Conservation (phyloP, 805 yeast genomes). For the Wickerhamomyces bovis region DNA sequence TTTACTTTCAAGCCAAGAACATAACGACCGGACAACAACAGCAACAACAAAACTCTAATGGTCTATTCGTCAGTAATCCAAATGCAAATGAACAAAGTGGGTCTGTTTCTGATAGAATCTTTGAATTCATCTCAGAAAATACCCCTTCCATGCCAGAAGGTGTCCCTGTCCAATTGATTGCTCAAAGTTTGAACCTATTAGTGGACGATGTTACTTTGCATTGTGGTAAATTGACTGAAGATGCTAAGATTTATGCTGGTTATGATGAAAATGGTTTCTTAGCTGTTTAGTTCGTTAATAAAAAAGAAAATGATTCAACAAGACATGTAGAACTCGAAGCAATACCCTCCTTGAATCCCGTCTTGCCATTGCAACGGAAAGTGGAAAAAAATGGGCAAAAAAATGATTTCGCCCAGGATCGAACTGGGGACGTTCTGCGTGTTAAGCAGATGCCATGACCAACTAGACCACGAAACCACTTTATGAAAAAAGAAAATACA, state of each 20-base stretch:
- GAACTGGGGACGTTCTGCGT: conserved; percentile 99
- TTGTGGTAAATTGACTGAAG: conserved; percentile 54
- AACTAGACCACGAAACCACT: conserved; percentile 96
- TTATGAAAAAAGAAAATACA: neutral
- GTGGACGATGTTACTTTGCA: conserved; percentile 43
- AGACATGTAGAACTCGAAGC: too few species aligned
- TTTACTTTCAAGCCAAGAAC: conserved; percentile 53
- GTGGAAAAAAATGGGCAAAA: conserved; percentile 4
- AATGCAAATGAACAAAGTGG: conserved; percentile 25
- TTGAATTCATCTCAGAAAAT: conserved; percentile 42
- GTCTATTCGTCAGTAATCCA: conserved; percentile 41
- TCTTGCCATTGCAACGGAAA: too few species aligned
- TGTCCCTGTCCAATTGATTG: conserved; percentile 59
- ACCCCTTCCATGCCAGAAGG: conserved; percentile 64
- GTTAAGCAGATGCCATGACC: conserved; percentile 99
- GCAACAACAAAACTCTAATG: conserved; percentile 12
- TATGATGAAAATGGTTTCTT: conserved; percentile 59
- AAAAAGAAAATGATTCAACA: too few species aligned
- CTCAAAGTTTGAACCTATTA: conserved; percentile 47
- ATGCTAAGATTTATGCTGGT: conserved; percentile 64
- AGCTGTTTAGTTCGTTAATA: conserved; percentile 29
- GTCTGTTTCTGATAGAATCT: conserved; percentile 37
- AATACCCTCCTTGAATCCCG: too few species aligned
- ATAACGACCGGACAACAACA: conserved; percentile 15
- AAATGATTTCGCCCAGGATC: conserved; percentile 99